A percentile compares a stretch with the other conserved stretches of the same genome.
These are phyloP conservation scores for Fusarium annulatum DNA, from an alignment of 2,329 filamentous ascomycete species.

Conservation along the genomic window DNA sequence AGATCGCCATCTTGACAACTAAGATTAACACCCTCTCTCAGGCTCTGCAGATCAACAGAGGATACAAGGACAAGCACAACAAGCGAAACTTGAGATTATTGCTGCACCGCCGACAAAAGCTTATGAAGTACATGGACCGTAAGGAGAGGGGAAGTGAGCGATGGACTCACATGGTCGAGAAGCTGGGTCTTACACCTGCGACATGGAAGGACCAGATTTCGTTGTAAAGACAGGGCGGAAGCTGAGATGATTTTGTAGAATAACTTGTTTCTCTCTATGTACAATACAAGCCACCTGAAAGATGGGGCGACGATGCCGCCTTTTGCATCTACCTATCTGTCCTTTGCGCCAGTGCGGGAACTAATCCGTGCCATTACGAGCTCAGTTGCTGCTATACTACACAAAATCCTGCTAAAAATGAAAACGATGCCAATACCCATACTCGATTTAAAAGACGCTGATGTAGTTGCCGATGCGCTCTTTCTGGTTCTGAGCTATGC, in stretches of 20 bases:
- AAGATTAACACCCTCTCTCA: constrained; percentile 88
- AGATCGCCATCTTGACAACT: constrained; percentile 92
- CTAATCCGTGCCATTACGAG: constrained; percentile 52
- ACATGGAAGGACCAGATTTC: constrained; percentile 91
- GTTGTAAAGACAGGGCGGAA: constrained; percentile 40
- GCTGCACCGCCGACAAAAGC: constrained; percentile 88
- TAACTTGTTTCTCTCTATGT: constrained; percentile 60
- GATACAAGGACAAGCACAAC: constrained; percentile 90
- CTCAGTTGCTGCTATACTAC: constrained; percentile 57
- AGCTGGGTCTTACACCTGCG: constrained; percentile 85
- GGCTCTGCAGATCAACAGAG: constrained; percentile 73
- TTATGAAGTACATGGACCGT: constrained; percentile 84
- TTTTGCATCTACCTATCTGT: constrained; percentile 44
- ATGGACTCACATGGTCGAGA: constrained; percentile 88
- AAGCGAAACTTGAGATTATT: constrained; percentile 89
- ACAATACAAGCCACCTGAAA: constrained; percentile 56
- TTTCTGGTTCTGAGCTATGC: constrained; percentile 99
- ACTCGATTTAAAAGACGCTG: constrained; percentile 81
- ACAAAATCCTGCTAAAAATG: constrained; percentile 50
- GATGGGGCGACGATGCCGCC: constrained; percentile 44
- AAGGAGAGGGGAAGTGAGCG: constrained; percentile 92
- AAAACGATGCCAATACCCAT: constrained; percentile 35
- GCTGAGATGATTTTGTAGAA: constrained; percentile 53
- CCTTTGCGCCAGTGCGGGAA: constrained; percentile 49
- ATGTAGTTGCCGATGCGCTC: constrained; percentile 99